Conservation (phyloP, 805 yeast genomes). For the Wickerhamomyces tratensis region DNA sequence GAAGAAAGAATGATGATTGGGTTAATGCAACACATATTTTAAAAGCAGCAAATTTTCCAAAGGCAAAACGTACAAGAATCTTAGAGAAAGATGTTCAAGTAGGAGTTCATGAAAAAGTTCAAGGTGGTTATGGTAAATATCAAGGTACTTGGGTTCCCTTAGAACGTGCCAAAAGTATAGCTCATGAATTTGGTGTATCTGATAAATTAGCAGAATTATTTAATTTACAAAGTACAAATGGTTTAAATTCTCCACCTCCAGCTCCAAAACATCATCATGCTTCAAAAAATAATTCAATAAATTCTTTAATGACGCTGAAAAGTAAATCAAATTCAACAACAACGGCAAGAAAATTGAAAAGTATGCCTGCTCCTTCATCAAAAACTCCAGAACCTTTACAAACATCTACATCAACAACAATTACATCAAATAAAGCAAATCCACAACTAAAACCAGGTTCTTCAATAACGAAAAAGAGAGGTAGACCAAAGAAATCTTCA, state of each 20-base stretch:
- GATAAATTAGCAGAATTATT: constrained; percentile 57
- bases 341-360: neutral
- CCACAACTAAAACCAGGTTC: neutral
- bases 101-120: constrained; percentile 86
- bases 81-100: constrained; percentile 89
- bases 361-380: too few species aligned
- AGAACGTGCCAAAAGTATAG: constrained; percentile 60
- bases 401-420: neutral
- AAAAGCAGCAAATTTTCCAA: constrained; percentile 89
- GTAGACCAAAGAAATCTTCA: neutral
- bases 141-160: constrained; percentile 97
- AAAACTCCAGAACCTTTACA: neutral
- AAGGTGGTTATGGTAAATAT: constrained; percentile 95
- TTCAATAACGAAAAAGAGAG: neutral
- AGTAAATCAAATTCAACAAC: neutral
- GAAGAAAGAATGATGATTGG: constrained; percentile 71
- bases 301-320: neutral
- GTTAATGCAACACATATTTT: constrained; percentile 92
- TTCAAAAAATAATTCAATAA: constrained; percentile 22
- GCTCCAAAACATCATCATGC: constrained; percentile 64
- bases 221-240: constrained; percentile 43
- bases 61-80: constrained; percentile 87
- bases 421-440: neutral
- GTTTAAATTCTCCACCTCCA: constrained; percentile 44
- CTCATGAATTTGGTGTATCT: constrained; percentile 53